phyloP scores from a whole-genome alignment of 2,329 filamentous ascomycete genomes.

The Phialophora tarda region DNA sequence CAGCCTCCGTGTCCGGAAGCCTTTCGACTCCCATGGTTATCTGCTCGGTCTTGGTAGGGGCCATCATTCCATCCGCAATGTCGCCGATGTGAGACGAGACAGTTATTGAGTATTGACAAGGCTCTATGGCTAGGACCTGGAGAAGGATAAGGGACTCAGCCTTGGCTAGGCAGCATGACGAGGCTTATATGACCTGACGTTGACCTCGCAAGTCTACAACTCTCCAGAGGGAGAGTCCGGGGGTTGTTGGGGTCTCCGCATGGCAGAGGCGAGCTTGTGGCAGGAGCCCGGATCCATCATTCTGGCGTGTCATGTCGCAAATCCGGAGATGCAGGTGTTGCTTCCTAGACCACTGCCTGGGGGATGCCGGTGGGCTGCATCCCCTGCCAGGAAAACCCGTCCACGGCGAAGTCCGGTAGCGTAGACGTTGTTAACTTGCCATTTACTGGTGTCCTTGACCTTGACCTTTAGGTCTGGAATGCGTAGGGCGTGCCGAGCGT shows the following conservation, averaged over 20 bases:
- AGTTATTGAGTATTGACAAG: neutral
- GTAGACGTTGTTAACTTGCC: conserved; percentile 41
- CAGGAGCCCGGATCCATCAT: no score
- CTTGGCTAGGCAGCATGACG: neutral
- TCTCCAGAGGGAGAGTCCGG: neutral
- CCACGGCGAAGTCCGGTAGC: conserved; percentile 41
- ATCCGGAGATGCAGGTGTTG: conserved; percentile 36
- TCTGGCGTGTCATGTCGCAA: no score
- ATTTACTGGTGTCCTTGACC: conserved; percentile 41
- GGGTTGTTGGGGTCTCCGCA: no score
- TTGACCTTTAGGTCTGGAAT: conserved; percentile 41
- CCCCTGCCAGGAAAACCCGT: conserved; percentile 45
- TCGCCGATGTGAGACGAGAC: neutral
- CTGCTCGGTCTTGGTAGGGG: neutral
- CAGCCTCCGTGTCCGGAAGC: neutral
- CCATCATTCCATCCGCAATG: neutral
- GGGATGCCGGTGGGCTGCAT: conserved; percentile 44
- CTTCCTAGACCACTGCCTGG: conserved; percentile 45
- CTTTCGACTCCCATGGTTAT: neutral
- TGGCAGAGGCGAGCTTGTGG: no score
- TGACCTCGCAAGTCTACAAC: neutral
- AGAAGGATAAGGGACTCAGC: neutral
- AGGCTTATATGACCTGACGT: neutral
- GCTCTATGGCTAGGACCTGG: neutral
- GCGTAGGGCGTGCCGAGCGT: conserved; percentile 39